Conservation (phyloP, 768 basidiomycete genomes). For the Lactarius trivialis region DNA sequence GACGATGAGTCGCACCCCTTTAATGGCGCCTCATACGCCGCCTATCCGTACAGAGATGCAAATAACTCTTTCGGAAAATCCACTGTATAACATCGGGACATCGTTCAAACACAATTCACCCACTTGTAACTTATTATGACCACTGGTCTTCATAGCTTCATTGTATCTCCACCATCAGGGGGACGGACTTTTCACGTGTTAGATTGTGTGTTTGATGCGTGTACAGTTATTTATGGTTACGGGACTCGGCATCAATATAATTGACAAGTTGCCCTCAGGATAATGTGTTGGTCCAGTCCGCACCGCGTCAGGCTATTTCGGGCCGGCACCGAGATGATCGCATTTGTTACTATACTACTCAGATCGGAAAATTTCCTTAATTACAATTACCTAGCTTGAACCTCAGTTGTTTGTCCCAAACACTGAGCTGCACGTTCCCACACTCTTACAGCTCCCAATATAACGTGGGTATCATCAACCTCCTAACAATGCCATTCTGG, state of each 20-base stretch:
- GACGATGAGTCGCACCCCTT: conserved; percentile 6
- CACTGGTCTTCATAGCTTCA: too few species aligned
- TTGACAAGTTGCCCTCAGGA: not conserved
- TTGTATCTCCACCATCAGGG: not conserved
- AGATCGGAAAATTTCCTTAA: too few species aligned
- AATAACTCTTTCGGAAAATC: conserved; percentile 7
- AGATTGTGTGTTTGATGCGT: not conserved
- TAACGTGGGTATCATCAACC: too few species aligned
- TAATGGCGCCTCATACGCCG: not conserved
- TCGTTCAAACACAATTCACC: not conserved
- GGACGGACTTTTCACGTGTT: not conserved
- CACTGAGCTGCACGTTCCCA: too few species aligned
- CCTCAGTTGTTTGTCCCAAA: too few species aligned
- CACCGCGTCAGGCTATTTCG: too few species aligned
- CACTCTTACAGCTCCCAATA: too few species aligned
- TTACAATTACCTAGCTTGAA: too few species aligned
- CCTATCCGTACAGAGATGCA: conserved; percentile 9
- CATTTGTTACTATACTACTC: too few species aligned
- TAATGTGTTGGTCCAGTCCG: too few species aligned
- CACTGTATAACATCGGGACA: not conserved
- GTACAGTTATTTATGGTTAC: not conserved
- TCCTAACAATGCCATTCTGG: not conserved
- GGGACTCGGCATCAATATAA: not conserved
- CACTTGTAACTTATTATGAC: not conserved
- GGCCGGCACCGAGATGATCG: too few species aligned